These are phyloP conservation scores for Cutaneotrichosporon dermatis DNA, from an alignment of 1,284 basidiomycete species.

Conservation along the genomic window DNA sequence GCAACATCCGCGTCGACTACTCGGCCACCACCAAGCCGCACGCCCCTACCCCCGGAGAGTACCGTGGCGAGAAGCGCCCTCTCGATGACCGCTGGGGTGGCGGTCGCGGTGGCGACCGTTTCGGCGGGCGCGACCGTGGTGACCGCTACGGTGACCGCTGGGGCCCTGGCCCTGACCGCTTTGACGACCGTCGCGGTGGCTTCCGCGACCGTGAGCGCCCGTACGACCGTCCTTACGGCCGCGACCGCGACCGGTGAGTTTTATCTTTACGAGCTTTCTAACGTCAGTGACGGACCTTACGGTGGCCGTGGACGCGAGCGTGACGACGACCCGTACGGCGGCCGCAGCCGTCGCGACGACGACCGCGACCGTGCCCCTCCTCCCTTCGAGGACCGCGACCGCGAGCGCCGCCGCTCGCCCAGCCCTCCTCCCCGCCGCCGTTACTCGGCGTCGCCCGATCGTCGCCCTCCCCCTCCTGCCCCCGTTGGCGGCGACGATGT, in stretches of 20 bases:
- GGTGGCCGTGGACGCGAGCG: slow-evolving; percentile 12
- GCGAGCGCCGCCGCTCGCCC: slow-evolving; percentile 16
- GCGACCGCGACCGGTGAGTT: slow-evolving; percentile 20
- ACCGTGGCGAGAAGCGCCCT: slow-evolving; percentile 84
- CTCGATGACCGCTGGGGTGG: slow-evolving; percentile 45
- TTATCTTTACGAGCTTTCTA: background rate
- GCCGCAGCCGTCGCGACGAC: slow-evolving; percentile 32
- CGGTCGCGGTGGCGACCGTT: slow-evolving; percentile 38
- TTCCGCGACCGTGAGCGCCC: background rate
- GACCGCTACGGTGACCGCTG: slow-evolving; percentile 29
- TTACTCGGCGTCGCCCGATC: slow-evolving; percentile 36
- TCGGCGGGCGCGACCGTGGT: slow-evolving; percentile 28
- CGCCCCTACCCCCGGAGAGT: slow-evolving; percentile 93
- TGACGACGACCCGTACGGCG: slow-evolving; percentile 38
- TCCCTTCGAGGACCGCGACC: slow-evolving; percentile 7
- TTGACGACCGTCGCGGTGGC: slow-evolving; percentile 20
- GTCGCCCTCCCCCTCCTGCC: slow-evolving; percentile 24
- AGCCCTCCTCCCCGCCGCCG: slow-evolving; percentile 26
- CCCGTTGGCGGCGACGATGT: background rate
- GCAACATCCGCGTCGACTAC: slow-evolving; percentile 93
- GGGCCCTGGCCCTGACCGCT: slow-evolving; percentile 23
- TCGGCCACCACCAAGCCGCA: slow-evolving; percentile 91
- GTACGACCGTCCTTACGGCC: slow-evolving; percentile 50
- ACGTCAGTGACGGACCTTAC: slow-evolving; percentile 10
- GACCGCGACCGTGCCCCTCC: slow-evolving; percentile 17